These are phyloP conservation scores for Ziziphus jujuba DNA, from an alignment of 306 rosid genomes.

Conservation along the genomic window DNA sequence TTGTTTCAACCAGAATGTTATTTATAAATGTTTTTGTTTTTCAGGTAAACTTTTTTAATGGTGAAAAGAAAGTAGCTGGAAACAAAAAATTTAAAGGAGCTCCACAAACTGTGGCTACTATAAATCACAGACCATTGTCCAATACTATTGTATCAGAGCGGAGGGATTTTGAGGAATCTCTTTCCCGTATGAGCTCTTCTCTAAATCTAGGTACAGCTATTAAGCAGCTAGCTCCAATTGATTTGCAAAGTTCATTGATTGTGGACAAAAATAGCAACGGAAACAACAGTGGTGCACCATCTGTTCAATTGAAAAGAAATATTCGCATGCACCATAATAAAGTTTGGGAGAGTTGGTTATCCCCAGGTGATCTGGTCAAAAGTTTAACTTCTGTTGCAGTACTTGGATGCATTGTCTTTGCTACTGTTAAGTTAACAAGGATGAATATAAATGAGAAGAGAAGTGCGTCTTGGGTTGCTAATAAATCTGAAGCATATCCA, in stretches of 20 bases:
- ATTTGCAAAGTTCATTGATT: constrained; percentile 61
- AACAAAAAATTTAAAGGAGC: constrained; percentile 54
- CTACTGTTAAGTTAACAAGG: constrained; percentile 56
- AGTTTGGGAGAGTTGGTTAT: constrained; percentile 55
- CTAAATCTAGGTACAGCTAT: constrained; percentile 68
- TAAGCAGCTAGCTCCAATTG: constrained; percentile 80
- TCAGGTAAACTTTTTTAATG: constrained; percentile 79
- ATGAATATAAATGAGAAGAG: constrained; percentile 44
- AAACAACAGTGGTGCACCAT: constrained; percentile 38
- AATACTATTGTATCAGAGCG: constrained; percentile 54
- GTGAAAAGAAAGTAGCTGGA: constrained; percentile 55
- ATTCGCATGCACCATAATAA: constrained; percentile 52
- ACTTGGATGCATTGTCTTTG: constrained; percentile 73
- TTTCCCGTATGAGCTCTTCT: constrained; percentile 57
- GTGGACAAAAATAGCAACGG: constrained; percentile 51
- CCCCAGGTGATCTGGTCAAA: constrained; percentile 39
- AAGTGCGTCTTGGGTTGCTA: constrained; percentile 40
- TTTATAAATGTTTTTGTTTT: constrained; percentile 32
- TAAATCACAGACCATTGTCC: constrained; percentile 70
- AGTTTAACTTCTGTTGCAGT: constrained; percentile 48
- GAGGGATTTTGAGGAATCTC: constrained; percentile 59
- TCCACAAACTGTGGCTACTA: constrained; percentile 40
- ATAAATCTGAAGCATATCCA: constrained; percentile 33
- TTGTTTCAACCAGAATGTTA: constrained; percentile 21
- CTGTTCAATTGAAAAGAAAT: constrained; percentile 76